Evolutionary conservation across 2,329 filamentous ascomycete genomes (phyloP).

Genomic region (Claviceps sp.): DNA sequence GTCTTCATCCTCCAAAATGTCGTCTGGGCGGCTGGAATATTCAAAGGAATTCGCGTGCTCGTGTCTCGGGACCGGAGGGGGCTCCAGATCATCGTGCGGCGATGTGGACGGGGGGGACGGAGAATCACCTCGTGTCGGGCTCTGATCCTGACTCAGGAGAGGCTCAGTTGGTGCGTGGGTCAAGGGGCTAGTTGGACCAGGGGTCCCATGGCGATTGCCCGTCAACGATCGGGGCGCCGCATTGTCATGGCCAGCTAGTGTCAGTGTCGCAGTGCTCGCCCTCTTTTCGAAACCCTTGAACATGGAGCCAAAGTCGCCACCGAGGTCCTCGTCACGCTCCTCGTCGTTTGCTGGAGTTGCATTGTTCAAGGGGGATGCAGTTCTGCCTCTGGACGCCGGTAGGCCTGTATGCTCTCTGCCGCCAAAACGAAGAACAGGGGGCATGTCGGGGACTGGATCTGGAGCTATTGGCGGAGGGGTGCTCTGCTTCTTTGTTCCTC

Average conservation of each 20-base stretch:
- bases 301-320: slow-evolving; percentile 45
- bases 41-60: slow-evolving; percentile 16
- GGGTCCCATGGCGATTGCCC: slow-evolving; percentile 27
- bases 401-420: slow-evolving; percentile 16
- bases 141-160: slow-evolving; percentile 34
- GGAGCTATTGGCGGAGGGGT: slow-evolving; percentile 17
- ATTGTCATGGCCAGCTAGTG: slow-evolving; percentile 26
- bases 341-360: slow-evolving; percentile 35
- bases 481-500: slow-evolving; percentile 36
- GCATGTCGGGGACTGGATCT: slow-evolving; percentile 20
- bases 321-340: slow-evolving; percentile 34
- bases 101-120: background rate
- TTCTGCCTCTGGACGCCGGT: slow-evolving; percentile 34
- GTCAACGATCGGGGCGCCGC: slow-evolving; percentile 32
- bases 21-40: slow-evolving; percentile 21
- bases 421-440: slow-evolving; percentile 24
- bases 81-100: background rate
- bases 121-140: slow-evolving; percentile 30
- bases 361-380: slow-evolving; percentile 39
- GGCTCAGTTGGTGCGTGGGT: slow-evolving; percentile 30
- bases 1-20: slow-evolving; percentile 37
- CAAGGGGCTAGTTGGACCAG: slow-evolving; percentile 35
- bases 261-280: slow-evolving; percentile 34
- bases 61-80: slow-evolving; percentile 23
- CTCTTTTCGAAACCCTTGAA: slow-evolving; percentile 42